phyloP scores from a whole-genome alignment of 2,329 filamentous ascomycete genomes.

The Pyricularia grisea region DNA sequence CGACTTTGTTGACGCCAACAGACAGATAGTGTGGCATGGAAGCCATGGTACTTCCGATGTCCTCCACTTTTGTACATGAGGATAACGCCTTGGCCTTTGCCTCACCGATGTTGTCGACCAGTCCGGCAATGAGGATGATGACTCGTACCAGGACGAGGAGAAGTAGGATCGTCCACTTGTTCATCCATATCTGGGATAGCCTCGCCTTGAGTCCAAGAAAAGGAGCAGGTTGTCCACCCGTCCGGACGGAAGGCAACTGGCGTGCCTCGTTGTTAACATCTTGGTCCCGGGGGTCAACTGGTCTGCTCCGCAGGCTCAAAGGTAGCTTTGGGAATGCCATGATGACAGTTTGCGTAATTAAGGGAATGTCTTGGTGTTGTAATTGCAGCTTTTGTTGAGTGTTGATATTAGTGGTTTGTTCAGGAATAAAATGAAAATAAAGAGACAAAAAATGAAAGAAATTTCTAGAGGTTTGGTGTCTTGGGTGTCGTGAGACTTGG shows the following conservation, averaged over 20 bases:
- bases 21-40: constrained; percentile 97
- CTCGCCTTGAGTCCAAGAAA: constrained; percentile 86
- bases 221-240: constrained; percentile 50
- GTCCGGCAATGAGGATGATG: constrained; percentile 62
- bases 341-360: not conserved
- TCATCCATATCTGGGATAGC: constrained; percentile 94
- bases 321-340: not conserved
- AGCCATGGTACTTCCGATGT: constrained; percentile 87
- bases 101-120: constrained; percentile 64
- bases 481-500: not conserved
- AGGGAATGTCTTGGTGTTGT: not conserved
- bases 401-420: too few relatives aligned
- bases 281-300: not conserved
- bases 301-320: not conserved
- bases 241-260: not conserved
- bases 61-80: constrained; percentile 86
- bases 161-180: constrained; percentile 89
- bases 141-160: constrained; percentile 76
- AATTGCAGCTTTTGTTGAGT: not conserved
- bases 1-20: constrained; percentile 76
- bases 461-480: not conserved
- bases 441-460: not conserved
- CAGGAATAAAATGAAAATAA: not conserved
- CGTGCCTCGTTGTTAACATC: not conserved
- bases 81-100: constrained; percentile 76